Conservation (phyloP, 345 rosid genomes). For the Excoecaria cochinchinensis region DNA sequence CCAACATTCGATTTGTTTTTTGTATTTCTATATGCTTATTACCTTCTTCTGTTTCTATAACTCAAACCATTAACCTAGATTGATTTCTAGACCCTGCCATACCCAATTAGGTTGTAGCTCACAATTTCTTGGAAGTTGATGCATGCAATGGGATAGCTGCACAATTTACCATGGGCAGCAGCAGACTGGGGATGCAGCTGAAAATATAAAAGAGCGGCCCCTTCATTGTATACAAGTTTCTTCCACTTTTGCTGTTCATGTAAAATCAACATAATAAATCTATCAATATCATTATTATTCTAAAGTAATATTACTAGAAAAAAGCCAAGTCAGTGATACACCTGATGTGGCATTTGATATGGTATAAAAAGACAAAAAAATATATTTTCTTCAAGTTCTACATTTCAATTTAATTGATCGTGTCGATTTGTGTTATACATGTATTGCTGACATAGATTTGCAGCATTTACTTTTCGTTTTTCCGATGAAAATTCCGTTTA, state of each 20-base stretch:
- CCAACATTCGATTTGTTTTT: no score
- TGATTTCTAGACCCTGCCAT: no score
- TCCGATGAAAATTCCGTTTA: not conserved
- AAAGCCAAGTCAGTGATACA: not conserved
- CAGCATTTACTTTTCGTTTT: no score
- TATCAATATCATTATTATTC: not conserved
- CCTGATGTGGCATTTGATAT: no score
- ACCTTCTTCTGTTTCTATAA: no score
- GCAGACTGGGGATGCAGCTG: slow-evolving; percentile 85
- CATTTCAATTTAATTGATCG: no score
- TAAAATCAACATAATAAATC: slow-evolving; percentile 6
- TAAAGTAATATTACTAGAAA: not conserved
- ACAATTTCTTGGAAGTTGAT: no score
- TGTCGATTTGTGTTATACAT: not conserved
- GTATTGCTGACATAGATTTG: no score
- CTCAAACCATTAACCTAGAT: not conserved
- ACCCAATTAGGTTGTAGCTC: no score
- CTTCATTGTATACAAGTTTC: slow-evolving; percentile 81
- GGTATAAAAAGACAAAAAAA: not conserved
- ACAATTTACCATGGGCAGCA: slow-evolving; percentile 78
- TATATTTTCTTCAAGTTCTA: no score
- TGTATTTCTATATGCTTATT: no score
- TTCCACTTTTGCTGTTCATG: slow-evolving; percentile 80
- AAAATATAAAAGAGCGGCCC: slow-evolving; percentile 93
- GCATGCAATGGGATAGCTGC: no score